Evolutionary conservation across 371 early-diverging fungal species (phyloP).

Genomic region (Mortierella sp.): DNA sequence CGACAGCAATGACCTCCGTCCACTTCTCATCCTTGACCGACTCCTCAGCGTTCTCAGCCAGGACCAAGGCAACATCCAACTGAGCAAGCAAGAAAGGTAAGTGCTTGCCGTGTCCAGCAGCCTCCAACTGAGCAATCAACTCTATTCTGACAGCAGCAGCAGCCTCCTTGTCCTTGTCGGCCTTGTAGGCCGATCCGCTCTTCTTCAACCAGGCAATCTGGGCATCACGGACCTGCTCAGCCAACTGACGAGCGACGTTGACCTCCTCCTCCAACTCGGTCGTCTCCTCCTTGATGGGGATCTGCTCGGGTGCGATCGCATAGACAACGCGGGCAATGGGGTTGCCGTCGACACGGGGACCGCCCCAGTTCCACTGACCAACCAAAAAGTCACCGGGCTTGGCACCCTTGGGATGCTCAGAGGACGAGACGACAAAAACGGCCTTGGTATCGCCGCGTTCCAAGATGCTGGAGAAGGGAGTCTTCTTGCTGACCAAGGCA

Average conservation of each 20-base stretch:
- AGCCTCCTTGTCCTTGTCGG: conserved; percentile 59
- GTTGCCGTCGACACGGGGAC: conserved; percentile 65
- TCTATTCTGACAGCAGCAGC: conserved; percentile 70
- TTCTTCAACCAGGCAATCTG: conserved; percentile 88
- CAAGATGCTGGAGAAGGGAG: conserved; percentile 54
- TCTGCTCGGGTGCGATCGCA: conserved; percentile 66
- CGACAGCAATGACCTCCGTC: conserved; percentile 63
- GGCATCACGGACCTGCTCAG: conserved; percentile 81
- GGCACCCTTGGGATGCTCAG: conserved; percentile 76
- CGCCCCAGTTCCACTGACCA: conserved; percentile 74
- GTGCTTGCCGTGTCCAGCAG: conserved; percentile 63
- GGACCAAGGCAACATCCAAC: conserved; percentile 71
- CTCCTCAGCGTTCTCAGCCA: conserved; percentile 68
- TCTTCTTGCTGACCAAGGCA: conserved; percentile 59
- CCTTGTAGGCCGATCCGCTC: conserved; percentile 57
- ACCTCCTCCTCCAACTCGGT: conserved; percentile 62
- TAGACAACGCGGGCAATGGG: conserved; percentile 73
- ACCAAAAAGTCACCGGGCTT: conserved; percentile 85
- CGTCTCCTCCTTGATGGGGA: conserved; percentile 57
- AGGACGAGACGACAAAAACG: conserved; percentile 62
- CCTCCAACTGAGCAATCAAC: conserved; percentile 72
- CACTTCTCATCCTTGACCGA: conserved; percentile 61
- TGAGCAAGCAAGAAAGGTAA: conserved; percentile 63
- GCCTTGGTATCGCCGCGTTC: conserved; percentile 63
- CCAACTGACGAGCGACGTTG: conserved; percentile 68